phyloP scores from a whole-genome alignment of 257 asterid species.

The Phtheirospermum japonicum region DNA sequence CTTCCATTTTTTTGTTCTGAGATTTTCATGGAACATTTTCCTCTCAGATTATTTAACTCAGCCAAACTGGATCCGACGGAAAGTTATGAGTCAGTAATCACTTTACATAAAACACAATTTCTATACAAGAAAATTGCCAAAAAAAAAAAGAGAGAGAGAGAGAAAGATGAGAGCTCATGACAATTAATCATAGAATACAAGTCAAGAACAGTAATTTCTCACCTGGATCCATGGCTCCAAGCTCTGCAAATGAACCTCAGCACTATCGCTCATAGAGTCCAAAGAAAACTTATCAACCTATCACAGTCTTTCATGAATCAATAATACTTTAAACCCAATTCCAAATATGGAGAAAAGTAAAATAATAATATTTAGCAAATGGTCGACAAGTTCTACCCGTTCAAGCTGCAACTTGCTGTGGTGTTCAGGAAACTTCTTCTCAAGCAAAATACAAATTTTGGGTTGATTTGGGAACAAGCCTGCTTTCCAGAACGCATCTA shows the following conservation, averaged over 20 bases:
- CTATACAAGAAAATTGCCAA: neutral
- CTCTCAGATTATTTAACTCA: conserved; percentile 16
- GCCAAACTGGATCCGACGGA: no score
- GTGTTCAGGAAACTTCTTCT: conserved; percentile 95
- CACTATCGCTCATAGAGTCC: conserved; percentile 82
- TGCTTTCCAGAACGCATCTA: conserved; percentile 92
- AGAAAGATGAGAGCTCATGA: conserved; percentile 10
- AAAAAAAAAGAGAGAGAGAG: no score
- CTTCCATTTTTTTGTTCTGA: conserved; percentile 3
- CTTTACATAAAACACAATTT: neutral
- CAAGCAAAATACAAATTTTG: conserved; percentile 76
- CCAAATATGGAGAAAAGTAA: conserved; percentile 18
- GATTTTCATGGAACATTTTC: conserved; percentile 1
- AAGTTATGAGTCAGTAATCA: conserved; percentile 12
- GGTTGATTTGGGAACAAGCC: conserved; percentile 96
- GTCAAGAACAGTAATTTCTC: conserved; percentile 15
- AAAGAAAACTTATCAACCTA: conserved; percentile 91
- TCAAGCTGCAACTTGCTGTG: conserved; percentile 95
- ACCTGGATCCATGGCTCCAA: conserved; percentile 99
- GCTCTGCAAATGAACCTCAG: conserved; percentile 87
- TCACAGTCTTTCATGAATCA: conserved; percentile 26
- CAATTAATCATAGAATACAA: conserved; percentile 10
- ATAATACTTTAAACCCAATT: conserved; percentile 18
- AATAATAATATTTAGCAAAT: neutral
- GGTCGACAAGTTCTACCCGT: conserved; percentile 55